Conservation (phyloP, 768 basidiomycete genomes). For the Pulveroboletus sp. region DNA sequence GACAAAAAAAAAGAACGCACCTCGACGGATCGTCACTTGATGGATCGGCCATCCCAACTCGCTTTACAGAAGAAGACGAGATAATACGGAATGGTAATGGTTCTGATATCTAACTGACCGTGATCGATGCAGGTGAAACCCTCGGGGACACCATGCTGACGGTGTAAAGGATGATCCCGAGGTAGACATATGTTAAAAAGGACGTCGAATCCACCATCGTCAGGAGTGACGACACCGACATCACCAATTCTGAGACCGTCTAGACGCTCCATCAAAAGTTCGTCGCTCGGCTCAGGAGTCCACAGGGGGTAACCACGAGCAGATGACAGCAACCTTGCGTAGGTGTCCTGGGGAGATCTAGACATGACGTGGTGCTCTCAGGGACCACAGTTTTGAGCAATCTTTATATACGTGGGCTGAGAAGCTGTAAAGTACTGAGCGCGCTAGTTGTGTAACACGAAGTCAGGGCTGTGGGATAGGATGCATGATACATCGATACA, state of each 20-base stretch:
- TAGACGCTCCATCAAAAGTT: slow-evolving; percentile 19
- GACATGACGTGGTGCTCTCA: not conserved
- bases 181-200: slow-evolving; percentile 33
- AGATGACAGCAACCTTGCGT: slow-evolving; percentile 7
- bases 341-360: slow-evolving; percentile 7
- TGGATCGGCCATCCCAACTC: not conserved
- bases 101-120: slow-evolving; percentile 5
- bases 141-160: slow-evolving; percentile 19
- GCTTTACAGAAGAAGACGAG: not conserved
- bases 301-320: slow-evolving; percentile 29
- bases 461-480: too few relatives aligned
- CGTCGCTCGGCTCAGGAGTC: slow-evolving; percentile 26
- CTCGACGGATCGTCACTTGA: not conserved
- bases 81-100: not conserved
- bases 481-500: too few relatives aligned
- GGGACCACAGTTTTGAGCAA: too few relatives aligned
- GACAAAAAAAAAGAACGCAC: not conserved
- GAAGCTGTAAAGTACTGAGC: too few relatives aligned
- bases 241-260: slow-evolving; percentile 32
- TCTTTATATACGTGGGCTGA: too few relatives aligned
- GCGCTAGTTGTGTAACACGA: too few relatives aligned
- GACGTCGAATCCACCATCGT: slow-evolving; percentile 30
- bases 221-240: slow-evolving; percentile 20
- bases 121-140: slow-evolving; percentile 20
- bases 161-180: slow-evolving; percentile 21